phyloP scores from a whole-genome alignment of 495 filamentous ascomycete genomes.

The Hypoxylon crocopeplum region DNA sequence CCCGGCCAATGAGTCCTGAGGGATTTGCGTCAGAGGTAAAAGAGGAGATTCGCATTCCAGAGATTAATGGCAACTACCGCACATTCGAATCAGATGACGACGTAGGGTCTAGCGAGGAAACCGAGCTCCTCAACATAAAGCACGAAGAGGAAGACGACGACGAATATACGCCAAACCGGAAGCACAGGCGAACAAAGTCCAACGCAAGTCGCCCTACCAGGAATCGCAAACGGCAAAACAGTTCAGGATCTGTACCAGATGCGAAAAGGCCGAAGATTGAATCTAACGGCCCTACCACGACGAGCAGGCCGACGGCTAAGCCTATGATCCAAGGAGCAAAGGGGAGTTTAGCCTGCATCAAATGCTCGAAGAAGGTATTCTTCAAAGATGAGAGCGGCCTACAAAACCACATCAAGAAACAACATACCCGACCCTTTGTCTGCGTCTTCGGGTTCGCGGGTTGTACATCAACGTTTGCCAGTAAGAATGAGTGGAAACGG shows the following conservation, averaged over 20 bases:
- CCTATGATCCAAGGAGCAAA: constrained; percentile 36
- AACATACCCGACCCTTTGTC: constrained; percentile 69
- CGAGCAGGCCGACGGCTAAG: constrained; percentile 9
- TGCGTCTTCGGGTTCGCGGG: constrained; percentile 70
- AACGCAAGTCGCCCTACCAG: constrained; percentile 17
- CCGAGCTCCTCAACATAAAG: constrained; percentile 15
- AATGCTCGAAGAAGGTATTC: constrained; percentile 36
- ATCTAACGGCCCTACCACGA: constrained; percentile 6
- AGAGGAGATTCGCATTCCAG: constrained; percentile 42
- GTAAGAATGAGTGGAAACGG: constrained; percentile 72
- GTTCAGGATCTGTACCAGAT: constrained; percentile 20
- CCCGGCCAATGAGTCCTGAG: constrained; percentile 31
- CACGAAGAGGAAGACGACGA: constrained; percentile 33
- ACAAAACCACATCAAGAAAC: constrained; percentile 58
- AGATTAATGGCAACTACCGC: constrained; percentile 28
- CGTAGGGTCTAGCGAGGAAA: constrained; percentile 15
- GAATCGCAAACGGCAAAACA: constrained; percentile 34
- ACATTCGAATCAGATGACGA: constrained; percentile 20
- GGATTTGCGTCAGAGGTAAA: constrained; percentile 33
- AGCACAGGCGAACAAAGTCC: constrained; percentile 15
- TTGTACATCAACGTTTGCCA: constrained; percentile 33
- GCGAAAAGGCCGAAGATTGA: constrained; percentile 35
- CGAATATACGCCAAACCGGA: constrained; percentile 32
- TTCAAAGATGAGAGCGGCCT: constrained; percentile 50
- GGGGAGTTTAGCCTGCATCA: constrained; percentile 27